phyloP scores from a whole-genome alignment of 495 filamentous ascomycete genomes.

The Neurospora intermedia region DNA sequence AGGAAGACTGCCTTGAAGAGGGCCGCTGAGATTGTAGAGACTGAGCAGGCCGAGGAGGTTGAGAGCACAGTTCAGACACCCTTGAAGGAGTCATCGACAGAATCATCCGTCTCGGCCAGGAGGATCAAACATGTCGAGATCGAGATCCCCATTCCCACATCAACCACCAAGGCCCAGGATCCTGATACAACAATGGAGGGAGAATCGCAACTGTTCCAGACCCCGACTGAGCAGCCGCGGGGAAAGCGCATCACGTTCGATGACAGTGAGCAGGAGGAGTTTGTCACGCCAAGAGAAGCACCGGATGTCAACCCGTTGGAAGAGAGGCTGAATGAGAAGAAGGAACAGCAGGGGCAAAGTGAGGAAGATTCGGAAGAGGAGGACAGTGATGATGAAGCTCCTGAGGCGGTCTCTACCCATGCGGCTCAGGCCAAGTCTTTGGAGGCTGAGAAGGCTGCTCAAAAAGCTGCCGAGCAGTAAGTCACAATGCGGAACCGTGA shows the following conservation, averaged over 20 bases:
- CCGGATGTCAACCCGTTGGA: slow-evolving; percentile 19
- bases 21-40: background rate
- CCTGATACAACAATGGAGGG: slow-evolving; percentile 4
- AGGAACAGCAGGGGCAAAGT: slow-evolving; percentile 1
- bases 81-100: background rate
- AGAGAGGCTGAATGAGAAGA: background rate
- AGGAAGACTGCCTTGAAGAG: background rate
- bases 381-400: slow-evolving; percentile 32
- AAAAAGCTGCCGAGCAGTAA: slow-evolving; percentile 33
- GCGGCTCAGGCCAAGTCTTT: slow-evolving; percentile 23
- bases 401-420: slow-evolving; percentile 34
- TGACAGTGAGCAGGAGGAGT: slow-evolving; percentile 22
- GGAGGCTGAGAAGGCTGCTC: slow-evolving; percentile 26
- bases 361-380: slow-evolving; percentile 20
- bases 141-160: slow-evolving; percentile 20
- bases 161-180: slow-evolving; percentile 4
- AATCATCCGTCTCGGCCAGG: background rate
- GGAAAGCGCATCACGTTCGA: slow-evolving; percentile 21
- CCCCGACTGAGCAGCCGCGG: slow-evolving; percentile 10
- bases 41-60: background rate
- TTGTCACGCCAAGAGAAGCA: slow-evolving; percentile 22
- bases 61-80: background rate
- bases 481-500: background rate
- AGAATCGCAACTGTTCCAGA: slow-evolving; percentile 17
- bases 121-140: slow-evolving; percentile 19